These are phyloP conservation scores for Solanum lycopersicoides DNA, from an alignment of 257 asterid genomes.

Conservation along the genomic window DNA sequence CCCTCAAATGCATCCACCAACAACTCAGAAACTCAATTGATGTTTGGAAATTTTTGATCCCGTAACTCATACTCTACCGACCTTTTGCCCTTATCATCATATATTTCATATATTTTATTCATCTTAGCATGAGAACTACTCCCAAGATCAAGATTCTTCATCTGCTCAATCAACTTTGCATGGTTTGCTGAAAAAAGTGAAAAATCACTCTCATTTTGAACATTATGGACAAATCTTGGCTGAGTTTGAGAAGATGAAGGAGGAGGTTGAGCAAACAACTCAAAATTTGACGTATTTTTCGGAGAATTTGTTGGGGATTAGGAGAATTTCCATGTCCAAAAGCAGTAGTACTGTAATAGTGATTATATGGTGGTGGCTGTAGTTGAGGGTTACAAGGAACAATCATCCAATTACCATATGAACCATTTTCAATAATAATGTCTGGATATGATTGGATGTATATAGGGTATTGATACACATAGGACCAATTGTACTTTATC, in stretches of 20 bases:
- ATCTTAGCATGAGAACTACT: neutral
- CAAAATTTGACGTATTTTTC: neutral
- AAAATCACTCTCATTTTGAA: neutral
- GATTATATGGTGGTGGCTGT: neutral
- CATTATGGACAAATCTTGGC: neutral
- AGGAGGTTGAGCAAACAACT: neutral
- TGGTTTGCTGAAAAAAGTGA: neutral
- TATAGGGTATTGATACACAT: neutral
- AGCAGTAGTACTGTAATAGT: neutral
- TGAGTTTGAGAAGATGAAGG: neutral
- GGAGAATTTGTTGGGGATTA: neutral
- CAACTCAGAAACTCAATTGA: neutral
- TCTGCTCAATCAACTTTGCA: neutral
- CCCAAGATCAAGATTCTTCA: neutral
- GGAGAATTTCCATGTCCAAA: neutral
- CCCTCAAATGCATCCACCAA: neutral
- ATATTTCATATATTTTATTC: neutral
- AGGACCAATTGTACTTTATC: neutral
- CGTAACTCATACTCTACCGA: neutral
- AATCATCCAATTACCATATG: neutral
- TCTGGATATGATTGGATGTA: neutral
- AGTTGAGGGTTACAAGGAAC: neutral
- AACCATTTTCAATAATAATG: neutral
- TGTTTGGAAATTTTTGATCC: neutral
- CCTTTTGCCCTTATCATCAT: neutral